A percentile compares a stretch with the other conserved stretches of the same genome.
Conservation (phyloP, 176 grass and related monocot genomes). For the Puccinellia tenuiflora region DNA sequence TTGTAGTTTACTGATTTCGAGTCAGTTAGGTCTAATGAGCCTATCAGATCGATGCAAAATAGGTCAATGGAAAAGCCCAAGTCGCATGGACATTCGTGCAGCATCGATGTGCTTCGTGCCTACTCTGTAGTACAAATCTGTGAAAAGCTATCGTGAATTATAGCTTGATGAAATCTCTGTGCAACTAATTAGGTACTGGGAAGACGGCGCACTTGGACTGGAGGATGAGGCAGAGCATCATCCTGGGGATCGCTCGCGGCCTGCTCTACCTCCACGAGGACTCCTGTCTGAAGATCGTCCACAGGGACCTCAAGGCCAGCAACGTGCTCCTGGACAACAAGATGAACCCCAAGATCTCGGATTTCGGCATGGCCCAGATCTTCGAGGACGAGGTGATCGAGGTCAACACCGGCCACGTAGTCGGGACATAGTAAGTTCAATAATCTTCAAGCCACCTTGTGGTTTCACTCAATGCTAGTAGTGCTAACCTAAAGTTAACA, state of each 20-base stretch:
- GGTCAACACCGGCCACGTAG: conserved; percentile 61
- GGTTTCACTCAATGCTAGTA: too few species aligned
- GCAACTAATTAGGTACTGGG: conserved; percentile 12
- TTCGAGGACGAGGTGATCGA: conserved; percentile 54
- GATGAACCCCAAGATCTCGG: conserved; percentile 97
- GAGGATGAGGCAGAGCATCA: conserved; percentile 62
- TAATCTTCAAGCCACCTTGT: too few species aligned
- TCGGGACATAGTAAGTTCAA: conserved; percentile 71
- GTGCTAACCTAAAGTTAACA: not conserved
- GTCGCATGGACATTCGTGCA: not conserved
- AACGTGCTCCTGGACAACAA: conserved; percentile 87
- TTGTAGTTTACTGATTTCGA: conserved; percentile 17
- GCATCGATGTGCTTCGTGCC: conserved; percentile 1
- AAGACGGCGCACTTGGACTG: conserved; percentile 66
- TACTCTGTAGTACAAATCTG: not conserved
- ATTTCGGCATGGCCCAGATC: conserved; percentile 96
- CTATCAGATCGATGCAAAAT: conserved; percentile 16
- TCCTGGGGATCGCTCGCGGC: conserved; percentile 72
- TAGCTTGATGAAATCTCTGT: not conserved
- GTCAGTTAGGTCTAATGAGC: conserved; percentile 8
- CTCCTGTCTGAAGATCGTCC: conserved; percentile 67
- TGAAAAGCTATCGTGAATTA: not conserved
- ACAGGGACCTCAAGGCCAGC: conserved; percentile 84
- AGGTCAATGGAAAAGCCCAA: conserved; percentile 29
- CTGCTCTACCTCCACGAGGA: conserved; percentile 94